phyloP scores from a whole-genome alignment of 2,329 filamentous ascomycete species.

The Cucurbitaria berberidis region DNA sequence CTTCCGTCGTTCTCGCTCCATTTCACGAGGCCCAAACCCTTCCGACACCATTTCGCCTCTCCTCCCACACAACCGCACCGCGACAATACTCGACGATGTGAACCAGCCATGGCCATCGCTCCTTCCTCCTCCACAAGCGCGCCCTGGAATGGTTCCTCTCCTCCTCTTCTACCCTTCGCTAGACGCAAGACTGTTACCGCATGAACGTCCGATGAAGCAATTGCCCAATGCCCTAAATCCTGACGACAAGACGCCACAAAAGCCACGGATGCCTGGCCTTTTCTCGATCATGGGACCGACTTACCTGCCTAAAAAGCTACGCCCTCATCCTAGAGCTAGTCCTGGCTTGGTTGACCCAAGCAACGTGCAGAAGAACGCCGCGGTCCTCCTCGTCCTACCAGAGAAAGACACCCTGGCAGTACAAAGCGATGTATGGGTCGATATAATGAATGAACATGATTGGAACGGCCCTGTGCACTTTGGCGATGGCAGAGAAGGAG shows the following conservation, averaged over 20 bases:
- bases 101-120: constrained; percentile 45
- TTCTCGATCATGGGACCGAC: constrained; percentile 51
- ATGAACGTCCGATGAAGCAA: constrained; percentile 47
- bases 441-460: constrained; percentile 44
- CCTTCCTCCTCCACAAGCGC: constrained; percentile 43
- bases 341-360: constrained; percentile 47
- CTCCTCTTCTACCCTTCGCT: constrained; percentile 54
- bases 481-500: constrained; percentile 40
- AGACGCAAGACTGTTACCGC: constrained; percentile 50
- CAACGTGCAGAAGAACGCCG: constrained; percentile 47
- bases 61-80: constrained; percentile 35
- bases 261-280: constrained; percentile 41
- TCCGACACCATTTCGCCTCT: constrained; percentile 34
- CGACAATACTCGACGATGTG: constrained; percentile 41
- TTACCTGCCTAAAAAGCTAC: constrained; percentile 49
- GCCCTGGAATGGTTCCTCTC: constrained; percentile 46
- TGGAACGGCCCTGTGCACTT: constrained; percentile 45
- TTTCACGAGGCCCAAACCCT: constrained; percentile 13
- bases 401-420: constrained; percentile 51
- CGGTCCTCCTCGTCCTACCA: constrained; percentile 51
- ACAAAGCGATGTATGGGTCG: constrained; percentile 53
- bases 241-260: constrained; percentile 37
- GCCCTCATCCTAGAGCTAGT: constrained; percentile 49
- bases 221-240: constrained; percentile 45
- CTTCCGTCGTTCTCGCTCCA: constrained; percentile 4